Conservation (phyloP, 2,329 filamentous ascomycete species). For the Cercospora brassicicola region DNA sequence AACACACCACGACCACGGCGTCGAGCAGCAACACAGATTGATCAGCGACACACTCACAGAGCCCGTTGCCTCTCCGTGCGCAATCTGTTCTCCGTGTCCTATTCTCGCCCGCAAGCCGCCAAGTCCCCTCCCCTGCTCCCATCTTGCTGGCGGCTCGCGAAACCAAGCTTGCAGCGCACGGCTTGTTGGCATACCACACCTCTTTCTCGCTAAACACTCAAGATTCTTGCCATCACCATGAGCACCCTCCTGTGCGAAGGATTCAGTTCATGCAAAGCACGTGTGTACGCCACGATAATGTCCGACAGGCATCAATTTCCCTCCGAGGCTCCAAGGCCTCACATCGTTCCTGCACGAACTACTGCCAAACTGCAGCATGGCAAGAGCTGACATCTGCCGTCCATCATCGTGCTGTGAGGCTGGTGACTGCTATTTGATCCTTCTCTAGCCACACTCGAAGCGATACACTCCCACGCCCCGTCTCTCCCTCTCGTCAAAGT, state of each 20-base stretch:
- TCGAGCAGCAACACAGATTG: neutral
- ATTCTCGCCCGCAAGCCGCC: neutral
- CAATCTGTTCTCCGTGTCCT: neutral
- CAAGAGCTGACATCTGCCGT: neutral
- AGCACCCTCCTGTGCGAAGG: neutral
- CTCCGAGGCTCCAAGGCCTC: neutral
- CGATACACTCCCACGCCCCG: neutral
- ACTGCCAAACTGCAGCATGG: neutral
- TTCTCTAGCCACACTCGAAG: neutral
- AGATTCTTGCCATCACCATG: neutral
- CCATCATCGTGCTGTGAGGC: neutral
- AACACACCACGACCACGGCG: neutral
- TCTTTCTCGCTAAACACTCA: neutral
- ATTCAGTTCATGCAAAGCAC: neutral
- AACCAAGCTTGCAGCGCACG: constrained; percentile 7
- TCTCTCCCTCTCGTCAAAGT: neutral
- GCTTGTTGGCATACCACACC: constrained; percentile 9
- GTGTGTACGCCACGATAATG: neutral
- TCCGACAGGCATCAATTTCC: neutral
- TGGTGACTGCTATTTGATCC: constrained; percentile 6
- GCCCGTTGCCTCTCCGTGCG: neutral
- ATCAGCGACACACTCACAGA: neutral
- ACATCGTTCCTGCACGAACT: neutral
- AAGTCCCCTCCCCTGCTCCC: neutral
- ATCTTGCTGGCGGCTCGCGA: constrained; percentile 7